These are phyloP conservation scores for Urochloa ruziziensis DNA, from an alignment of 176 grass and related monocot genomes.

Conservation along the genomic window DNA sequence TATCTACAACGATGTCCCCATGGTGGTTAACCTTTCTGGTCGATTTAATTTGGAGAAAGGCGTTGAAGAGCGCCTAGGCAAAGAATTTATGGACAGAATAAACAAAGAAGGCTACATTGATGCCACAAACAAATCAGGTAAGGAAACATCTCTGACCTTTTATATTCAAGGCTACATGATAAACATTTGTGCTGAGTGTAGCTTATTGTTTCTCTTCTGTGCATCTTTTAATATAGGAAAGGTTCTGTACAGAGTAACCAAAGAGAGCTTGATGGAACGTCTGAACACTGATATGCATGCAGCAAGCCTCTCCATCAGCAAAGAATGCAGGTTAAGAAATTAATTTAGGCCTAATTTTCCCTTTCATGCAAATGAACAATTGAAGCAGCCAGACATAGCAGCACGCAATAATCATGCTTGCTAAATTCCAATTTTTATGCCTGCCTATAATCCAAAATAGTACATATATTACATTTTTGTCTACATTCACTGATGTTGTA, in stretches of 20 bases:
- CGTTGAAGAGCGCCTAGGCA: slow-evolving; percentile 72
- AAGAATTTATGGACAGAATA: slow-evolving; percentile 65
- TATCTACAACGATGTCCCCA: slow-evolving; percentile 64
- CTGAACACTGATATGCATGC: slow-evolving; percentile 68
- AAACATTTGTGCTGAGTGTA: background rate
- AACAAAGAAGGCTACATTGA: slow-evolving; percentile 84
- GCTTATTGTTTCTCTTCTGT: background rate
- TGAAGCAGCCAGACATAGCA: background rate
- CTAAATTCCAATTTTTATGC: background rate
- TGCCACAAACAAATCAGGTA: slow-evolving; percentile 59
- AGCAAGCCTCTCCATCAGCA: slow-evolving; percentile 65
- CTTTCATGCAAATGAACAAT: background rate
- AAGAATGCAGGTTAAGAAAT: slow-evolving; percentile 65
- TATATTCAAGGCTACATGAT: background rate
- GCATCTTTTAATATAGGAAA: slow-evolving; percentile 40
- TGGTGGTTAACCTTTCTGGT: slow-evolving; percentile 78
- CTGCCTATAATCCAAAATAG: background rate
- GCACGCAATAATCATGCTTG: background rate
- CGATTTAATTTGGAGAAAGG: slow-evolving; percentile 79
- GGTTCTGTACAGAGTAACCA: slow-evolving; percentile 57
- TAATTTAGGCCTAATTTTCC: background rate
- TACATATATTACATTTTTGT: background rate
- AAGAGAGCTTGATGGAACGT: slow-evolving; percentile 82
- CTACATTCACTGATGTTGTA: background rate
- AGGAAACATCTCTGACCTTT: background rate